Percentiles rank a stretch among this genome's conserved stretches.
phyloP scores from a whole-genome alignment of 306 rosid genomes.

The Quercus gilva region DNA sequence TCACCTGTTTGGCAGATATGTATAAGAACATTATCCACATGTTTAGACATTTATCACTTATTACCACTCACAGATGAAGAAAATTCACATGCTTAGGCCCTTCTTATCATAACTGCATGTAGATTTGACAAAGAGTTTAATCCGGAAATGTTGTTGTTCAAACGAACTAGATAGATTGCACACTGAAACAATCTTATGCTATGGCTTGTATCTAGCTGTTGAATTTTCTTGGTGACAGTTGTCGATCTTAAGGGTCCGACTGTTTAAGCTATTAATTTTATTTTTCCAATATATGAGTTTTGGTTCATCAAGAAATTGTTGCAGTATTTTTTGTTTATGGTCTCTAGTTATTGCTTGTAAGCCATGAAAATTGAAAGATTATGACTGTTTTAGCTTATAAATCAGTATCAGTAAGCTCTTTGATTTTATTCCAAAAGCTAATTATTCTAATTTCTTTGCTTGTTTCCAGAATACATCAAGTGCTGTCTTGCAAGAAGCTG shows the following conservation, averaged over 20 bases:
- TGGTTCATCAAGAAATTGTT: not conserved
- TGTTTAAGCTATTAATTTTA: not conserved
- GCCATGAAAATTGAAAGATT: not conserved
- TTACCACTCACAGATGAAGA: not conserved
- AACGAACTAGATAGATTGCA: not conserved
- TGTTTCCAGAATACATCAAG: constrained; percentile 43
- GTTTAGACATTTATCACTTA: no score
- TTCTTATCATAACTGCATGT: not conserved
- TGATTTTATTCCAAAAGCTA: not conserved
- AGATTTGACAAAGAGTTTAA: not conserved
- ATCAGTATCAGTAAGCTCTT: not conserved
- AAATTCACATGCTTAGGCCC: not conserved
- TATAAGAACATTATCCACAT: no score
- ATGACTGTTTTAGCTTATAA: not conserved
- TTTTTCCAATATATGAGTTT: not conserved
- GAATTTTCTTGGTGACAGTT: not conserved
- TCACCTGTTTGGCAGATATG: not conserved
- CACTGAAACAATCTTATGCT: not conserved
- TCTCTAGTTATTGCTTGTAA: not conserved
- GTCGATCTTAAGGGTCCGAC: not conserved
- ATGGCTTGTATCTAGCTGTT: not conserved
- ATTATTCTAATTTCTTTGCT: constrained; percentile 25
- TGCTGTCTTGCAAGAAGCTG: constrained; percentile 40
- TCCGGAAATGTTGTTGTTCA: not conserved
- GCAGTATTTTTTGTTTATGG: not conserved